phyloP scores from a whole-genome alignment of 495 filamentous ascomycete genomes.

The Hypomontagnella monticulosa region DNA sequence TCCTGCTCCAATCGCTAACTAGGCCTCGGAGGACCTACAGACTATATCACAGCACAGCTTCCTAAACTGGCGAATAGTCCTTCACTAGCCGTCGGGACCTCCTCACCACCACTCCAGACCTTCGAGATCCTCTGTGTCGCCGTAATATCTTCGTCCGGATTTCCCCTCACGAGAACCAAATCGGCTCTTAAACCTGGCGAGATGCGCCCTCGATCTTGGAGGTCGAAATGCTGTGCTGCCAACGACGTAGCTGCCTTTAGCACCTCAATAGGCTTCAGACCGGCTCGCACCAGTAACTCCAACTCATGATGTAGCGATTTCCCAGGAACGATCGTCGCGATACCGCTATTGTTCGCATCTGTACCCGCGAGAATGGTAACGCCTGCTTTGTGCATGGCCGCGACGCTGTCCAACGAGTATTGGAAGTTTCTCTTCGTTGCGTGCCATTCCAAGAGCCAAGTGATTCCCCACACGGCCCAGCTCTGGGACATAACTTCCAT shows the following conservation, averaged over 20 bases:
- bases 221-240: slow-evolving; percentile 48
- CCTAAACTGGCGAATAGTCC: slow-evolving; percentile 4
- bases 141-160: slow-evolving; percentile 49
- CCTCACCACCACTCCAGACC: slow-evolving; percentile 31
- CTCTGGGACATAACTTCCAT: slow-evolving; percentile 35
- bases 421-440: slow-evolving; percentile 27
- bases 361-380: slow-evolving; percentile 46
- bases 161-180: slow-evolving; percentile 48
- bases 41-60: slow-evolving; percentile 27
- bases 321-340: slow-evolving; percentile 35
- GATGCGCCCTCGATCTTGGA: slow-evolving; percentile 47
- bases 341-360: slow-evolving; percentile 41
- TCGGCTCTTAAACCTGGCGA: slow-evolving; percentile 47
- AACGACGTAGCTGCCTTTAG: slow-evolving; percentile 43
- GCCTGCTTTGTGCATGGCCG: slow-evolving; percentile 36
- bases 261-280: slow-evolving; percentile 47
- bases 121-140: slow-evolving; percentile 41
- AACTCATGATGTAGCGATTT: slow-evolving; percentile 41
- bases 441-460: slow-evolving; percentile 11
- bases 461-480: slow-evolving; percentile 31
- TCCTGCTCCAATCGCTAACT: slow-evolving; percentile 5
- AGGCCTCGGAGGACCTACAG: slow-evolving; percentile 3
- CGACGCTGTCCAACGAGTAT: slow-evolving; percentile 35
- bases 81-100: slow-evolving; percentile 10
- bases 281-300: slow-evolving; percentile 41